phyloP scores from a whole-genome alignment of 2,329 filamentous ascomycete genomes.

The Arachnopeziza araneosa region DNA sequence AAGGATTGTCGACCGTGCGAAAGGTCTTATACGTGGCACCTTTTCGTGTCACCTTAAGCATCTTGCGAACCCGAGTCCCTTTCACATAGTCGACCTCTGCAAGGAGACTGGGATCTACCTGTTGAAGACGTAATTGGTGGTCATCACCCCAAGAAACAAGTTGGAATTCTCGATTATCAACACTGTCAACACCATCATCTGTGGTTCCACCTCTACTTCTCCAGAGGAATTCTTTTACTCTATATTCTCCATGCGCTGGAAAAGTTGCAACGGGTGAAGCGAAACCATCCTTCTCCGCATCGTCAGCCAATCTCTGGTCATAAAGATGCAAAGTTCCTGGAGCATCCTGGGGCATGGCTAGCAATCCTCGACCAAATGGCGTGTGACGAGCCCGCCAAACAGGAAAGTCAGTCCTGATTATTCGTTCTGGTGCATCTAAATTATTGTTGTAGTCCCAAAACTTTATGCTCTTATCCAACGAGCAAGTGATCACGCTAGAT shows the following conservation, averaged over 20 bases:
- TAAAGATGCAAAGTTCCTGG: slow-evolving; percentile 83
- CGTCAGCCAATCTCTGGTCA: slow-evolving; percentile 50
- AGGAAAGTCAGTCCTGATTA: slow-evolving; percentile 78
- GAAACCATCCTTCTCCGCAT: slow-evolving; percentile 38
- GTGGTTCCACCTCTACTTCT: slow-evolving; percentile 64
- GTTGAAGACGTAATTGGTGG: slow-evolving; percentile 73
- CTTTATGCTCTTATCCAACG: slow-evolving; percentile 86
- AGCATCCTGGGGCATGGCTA: slow-evolving; percentile 89
- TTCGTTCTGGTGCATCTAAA: slow-evolving; percentile 62
- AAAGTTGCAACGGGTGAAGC: slow-evolving; percentile 52
- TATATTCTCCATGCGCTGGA: slow-evolving; percentile 52
- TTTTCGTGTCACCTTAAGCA: slow-evolving; percentile 69
- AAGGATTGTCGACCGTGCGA: slow-evolving; percentile 60
- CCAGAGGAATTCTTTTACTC: slow-evolving; percentile 92
- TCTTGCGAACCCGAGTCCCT: slow-evolving; percentile 58
- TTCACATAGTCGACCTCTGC: slow-evolving; percentile 67
- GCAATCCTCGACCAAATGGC: slow-evolving; percentile 77
- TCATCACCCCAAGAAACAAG: slow-evolving; percentile 91
- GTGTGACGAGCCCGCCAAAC: slow-evolving; percentile 90
- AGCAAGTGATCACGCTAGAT: slow-evolving; percentile 76
- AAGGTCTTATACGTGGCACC: slow-evolving; percentile 84
- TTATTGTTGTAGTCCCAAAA: slow-evolving; percentile 76
- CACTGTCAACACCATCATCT: slow-evolving; percentile 64
- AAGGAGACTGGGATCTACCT: slow-evolving; percentile 59
- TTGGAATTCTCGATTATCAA: slow-evolving; percentile 85